phyloP scores from a whole-genome alignment of 495 filamentous ascomycete species.

The Hyaloscypha variabilis region DNA sequence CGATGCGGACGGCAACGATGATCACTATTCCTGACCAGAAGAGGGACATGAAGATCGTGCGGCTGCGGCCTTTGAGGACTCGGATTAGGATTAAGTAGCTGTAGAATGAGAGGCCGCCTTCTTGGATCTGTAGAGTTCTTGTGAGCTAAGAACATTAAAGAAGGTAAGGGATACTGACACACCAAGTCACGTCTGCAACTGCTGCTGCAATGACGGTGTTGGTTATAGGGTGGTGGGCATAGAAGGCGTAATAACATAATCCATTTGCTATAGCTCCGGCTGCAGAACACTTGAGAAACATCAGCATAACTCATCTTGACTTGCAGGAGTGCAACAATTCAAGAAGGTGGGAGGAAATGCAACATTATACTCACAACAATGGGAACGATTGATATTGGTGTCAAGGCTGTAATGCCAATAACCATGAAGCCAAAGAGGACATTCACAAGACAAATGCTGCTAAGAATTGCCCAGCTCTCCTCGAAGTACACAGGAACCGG shows the following conservation, averaged over 20 bases:
- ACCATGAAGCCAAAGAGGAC: slow-evolving; percentile 35
- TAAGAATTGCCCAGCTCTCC: slow-evolving; percentile 41
- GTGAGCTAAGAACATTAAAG: background rate
- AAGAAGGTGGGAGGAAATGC: too few species aligned
- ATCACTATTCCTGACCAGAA: slow-evolving; percentile 38
- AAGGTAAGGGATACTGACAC: slow-evolving; percentile 27
- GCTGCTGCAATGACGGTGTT: slow-evolving; percentile 33
- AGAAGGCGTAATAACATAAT: slow-evolving; percentile 34
- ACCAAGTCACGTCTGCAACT: slow-evolving; percentile 39
- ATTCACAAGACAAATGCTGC: slow-evolving; percentile 36
- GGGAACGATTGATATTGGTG: slow-evolving; percentile 34
- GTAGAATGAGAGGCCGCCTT: slow-evolving; percentile 42
- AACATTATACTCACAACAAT: slow-evolving; percentile 22
- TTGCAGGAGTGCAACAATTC: too few species aligned
- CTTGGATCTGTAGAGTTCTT: slow-evolving; percentile 35
- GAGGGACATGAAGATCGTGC: slow-evolving; percentile 29
- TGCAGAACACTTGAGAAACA: slow-evolving; percentile 17
- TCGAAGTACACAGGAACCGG: slow-evolving; percentile 32
- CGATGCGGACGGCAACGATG: slow-evolving; percentile 29
- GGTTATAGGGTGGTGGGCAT: slow-evolving; percentile 28
- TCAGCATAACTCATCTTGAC: too few species aligned
- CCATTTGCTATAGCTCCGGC: slow-evolving; percentile 39
- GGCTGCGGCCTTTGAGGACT: slow-evolving; percentile 28
- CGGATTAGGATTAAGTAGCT: slow-evolving; percentile 40
- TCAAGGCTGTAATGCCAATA: slow-evolving; percentile 32